Conservation (phyloP, 257 asterid genomes). For the Euphrasia confusa region DNA sequence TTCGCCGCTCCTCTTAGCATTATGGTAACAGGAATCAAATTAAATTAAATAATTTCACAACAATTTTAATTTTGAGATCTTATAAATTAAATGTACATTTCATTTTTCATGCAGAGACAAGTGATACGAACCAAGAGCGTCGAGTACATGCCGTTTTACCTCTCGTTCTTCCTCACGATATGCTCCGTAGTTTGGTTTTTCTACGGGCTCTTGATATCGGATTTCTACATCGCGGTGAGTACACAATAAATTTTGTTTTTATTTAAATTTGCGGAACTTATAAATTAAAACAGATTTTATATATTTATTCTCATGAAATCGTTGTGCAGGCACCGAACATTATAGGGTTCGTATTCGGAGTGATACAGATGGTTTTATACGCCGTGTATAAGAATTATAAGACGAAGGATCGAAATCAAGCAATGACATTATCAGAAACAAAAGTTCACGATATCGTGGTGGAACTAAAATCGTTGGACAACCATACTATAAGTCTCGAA, state of each 20-base stretch:
- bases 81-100: background rate
- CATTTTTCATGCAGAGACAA: constrained; percentile 28
- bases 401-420: constrained; percentile 10
- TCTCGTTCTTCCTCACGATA: constrained; percentile 68
- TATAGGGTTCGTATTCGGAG: constrained; percentile 36
- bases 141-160: constrained; percentile 69
- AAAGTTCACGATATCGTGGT: constrained; percentile 20
- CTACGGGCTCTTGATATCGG: constrained; percentile 60
- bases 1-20: constrained; percentile 80
- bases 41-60: no score
- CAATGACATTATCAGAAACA: constrained; percentile 14
- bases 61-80: background rate
- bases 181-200: constrained; percentile 78
- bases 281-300: no score
- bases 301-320: background rate
- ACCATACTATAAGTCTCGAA: background rate
- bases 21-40: constrained; percentile 40
- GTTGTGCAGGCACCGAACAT: constrained; percentile 38
- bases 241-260: no score
- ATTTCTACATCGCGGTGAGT: constrained; percentile 75
- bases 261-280: background rate
- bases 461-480: constrained; percentile 17
- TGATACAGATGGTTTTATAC: constrained; percentile 38
- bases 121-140: constrained; percentile 72
- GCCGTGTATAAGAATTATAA: constrained; percentile 27